Conservation (phyloP, 257 asterid species). For the Henckelia pumila region DNA sequence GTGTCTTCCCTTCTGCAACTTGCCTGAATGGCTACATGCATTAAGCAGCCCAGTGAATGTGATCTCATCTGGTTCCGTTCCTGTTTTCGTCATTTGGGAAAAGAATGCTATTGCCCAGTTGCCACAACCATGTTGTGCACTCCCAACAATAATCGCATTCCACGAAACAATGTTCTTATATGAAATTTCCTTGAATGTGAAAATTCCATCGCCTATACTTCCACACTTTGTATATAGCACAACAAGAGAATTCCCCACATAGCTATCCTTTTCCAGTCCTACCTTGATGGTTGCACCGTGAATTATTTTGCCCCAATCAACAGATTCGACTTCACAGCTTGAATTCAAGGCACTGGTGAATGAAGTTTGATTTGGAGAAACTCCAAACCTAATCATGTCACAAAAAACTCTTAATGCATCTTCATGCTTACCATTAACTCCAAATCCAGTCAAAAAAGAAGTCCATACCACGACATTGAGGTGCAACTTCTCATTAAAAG, state of each 20-base stretch:
- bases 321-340: conserved; percentile 51
- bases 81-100: conserved; percentile 58
- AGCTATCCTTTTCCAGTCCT: conserved; percentile 55
- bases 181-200: conserved; percentile 45
- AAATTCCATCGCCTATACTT: conserved; percentile 46
- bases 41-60: conserved; percentile 81
- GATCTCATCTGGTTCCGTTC: conserved; percentile 63
- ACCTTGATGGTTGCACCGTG: conserved; percentile 62
- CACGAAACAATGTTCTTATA: conserved; percentile 75
- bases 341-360: conserved; percentile 84
- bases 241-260: conserved; percentile 82
- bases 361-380: conserved; percentile 79
- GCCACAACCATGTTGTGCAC: conserved; percentile 78
- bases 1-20: conserved; percentile 58
- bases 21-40: conserved; percentile 90
- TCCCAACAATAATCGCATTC: conserved; percentile 82
- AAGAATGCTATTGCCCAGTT: conserved; percentile 63
- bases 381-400: conserved; percentile 54
- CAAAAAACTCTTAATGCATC: conserved; percentile 54
- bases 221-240: conserved; percentile 69
- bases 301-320: conserved; percentile 59
- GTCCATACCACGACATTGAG: conserved; percentile 81
- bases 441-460: conserved; percentile 78
- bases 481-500: conserved; percentile 54
- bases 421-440: conserved; percentile 49